These are phyloP conservation scores for Clavispora asparagi DNA, from an alignment of 805 yeast species.

Conservation along the genomic window DNA sequence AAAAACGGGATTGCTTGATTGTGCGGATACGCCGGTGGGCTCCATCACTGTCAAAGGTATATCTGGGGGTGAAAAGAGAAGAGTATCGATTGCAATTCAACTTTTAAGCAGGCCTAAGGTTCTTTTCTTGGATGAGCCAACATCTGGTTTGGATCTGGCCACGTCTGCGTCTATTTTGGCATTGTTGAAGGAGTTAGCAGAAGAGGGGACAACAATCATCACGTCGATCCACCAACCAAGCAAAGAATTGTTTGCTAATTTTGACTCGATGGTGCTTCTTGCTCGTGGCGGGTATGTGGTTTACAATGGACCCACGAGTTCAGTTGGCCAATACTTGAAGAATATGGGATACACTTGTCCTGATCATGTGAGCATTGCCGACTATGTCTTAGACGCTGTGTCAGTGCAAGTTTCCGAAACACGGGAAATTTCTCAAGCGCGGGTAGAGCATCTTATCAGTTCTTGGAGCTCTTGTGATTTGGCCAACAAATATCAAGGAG, in stretches of 20 bases:
- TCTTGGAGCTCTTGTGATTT: conserved; percentile 21
- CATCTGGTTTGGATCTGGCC: conserved; percentile 80
- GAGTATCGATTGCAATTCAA: conserved; percentile 80
- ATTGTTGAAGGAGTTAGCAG: conserved; percentile 54
- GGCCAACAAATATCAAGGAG: conserved; percentile 16
- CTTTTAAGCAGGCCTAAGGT: conserved; percentile 67
- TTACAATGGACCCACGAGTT: conserved; percentile 53
- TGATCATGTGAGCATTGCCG: conserved; percentile 62
- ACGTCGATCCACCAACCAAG: conserved; percentile 85
- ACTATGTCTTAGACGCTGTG: conserved; percentile 64
- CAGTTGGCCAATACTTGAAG: conserved; percentile 44
- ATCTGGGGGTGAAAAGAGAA: conserved; percentile 60
- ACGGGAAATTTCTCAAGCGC: conserved; percentile 13
- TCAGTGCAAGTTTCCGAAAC: conserved; percentile 38
- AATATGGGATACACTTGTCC: conserved; percentile 55
- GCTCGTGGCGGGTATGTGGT: conserved; percentile 71
- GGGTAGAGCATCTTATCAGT: conserved; percentile 23
- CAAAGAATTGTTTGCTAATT: conserved; percentile 53
- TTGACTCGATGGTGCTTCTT: conserved; percentile 67
- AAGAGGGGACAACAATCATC: conserved; percentile 60
- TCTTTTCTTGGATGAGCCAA: conserved; percentile 78
- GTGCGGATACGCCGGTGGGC: conserved; percentile 62
- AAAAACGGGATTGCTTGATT: conserved; percentile 65
- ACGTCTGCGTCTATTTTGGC: conserved; percentile 66
- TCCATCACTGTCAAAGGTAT: conserved; percentile 35